These are phyloP conservation scores for Nidula niveotomentosa DNA, from an alignment of 1,284 basidiomycete species.

Conservation along the genomic window DNA sequence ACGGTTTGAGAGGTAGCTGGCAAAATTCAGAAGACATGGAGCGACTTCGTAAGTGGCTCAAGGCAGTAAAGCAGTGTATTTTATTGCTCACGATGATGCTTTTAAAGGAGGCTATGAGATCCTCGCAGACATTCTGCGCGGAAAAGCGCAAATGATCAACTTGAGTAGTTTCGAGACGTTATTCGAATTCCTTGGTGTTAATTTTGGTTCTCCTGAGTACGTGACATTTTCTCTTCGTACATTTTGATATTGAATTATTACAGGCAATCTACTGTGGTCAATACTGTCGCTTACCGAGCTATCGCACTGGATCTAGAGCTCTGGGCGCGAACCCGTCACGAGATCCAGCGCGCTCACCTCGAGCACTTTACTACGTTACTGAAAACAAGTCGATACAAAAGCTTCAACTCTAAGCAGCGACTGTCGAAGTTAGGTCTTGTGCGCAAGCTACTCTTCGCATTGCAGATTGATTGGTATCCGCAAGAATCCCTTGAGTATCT, in stretches of 20 bases:
- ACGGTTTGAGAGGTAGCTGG: constrained; percentile 85
- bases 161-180: constrained; percentile 75
- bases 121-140: constrained; percentile 71
- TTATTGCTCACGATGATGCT: constrained; percentile 7
- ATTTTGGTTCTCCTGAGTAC: constrained; percentile 79
- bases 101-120: constrained; percentile 84
- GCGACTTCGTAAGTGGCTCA: constrained; percentile 58
- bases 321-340: constrained; percentile 73
- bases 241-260: constrained; percentile 2
- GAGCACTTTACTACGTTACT: constrained; percentile 81
- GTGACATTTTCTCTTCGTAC: constrained; percentile 19
- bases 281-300: constrained; percentile 79
- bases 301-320: constrained; percentile 90
- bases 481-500: constrained; percentile 53
- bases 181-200: constrained; percentile 84
- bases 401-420: constrained; percentile 73
- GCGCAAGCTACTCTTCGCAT: constrained; percentile 76
- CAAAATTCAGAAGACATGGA: constrained; percentile 93
- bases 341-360: constrained; percentile 77
- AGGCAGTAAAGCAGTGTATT: background rate
- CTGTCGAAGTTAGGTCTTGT: constrained; percentile 73
- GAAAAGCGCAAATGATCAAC: constrained; percentile 78
- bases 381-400: constrained; percentile 66
- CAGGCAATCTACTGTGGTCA: constrained; percentile 81
- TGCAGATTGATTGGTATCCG: constrained; percentile 77